Evolutionary conservation across 2,329 filamentous ascomycete species (phyloP).

Genomic region (Lasiodiplodia gonubiensis): DNA sequence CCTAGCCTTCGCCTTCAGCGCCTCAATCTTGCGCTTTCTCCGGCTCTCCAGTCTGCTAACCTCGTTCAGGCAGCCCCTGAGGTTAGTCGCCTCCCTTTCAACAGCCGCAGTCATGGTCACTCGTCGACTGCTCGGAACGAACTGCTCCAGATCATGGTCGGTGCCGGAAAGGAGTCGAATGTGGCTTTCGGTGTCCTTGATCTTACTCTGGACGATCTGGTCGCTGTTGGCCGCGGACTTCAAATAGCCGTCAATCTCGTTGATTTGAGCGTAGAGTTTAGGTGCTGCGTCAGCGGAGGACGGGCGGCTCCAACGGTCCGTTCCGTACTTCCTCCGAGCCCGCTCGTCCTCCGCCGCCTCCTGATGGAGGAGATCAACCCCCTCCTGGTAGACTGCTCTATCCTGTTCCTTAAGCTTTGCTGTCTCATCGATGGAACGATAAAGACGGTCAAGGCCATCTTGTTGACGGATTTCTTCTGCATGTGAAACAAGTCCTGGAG

Average conservation of each 20-base stretch:
- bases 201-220: conserved; percentile 76
- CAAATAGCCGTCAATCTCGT: conserved; percentile 87
- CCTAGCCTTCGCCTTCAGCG: conserved; percentile 77
- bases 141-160: conserved; percentile 82
- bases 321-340: conserved; percentile 79
- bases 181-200: conserved; percentile 74
- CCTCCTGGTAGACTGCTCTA: conserved; percentile 79
- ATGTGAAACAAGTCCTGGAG: conserved; percentile 82
- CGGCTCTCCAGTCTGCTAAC: conserved; percentile 81
- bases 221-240: conserved; percentile 72
- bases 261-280: conserved; percentile 76
- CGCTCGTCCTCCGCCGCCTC: conserved; percentile 85
- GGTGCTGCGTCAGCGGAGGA: conserved; percentile 71
- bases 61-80: conserved; percentile 84
- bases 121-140: conserved; percentile 83
- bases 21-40: conserved; percentile 78
- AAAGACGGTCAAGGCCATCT: conserved; percentile 78
- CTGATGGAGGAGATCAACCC: conserved; percentile 74
- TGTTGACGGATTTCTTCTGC: conserved; percentile 93
- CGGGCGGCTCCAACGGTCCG: conserved; percentile 79
- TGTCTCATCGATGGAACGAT: conserved; percentile 83
- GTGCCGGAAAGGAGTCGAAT: conserved; percentile 78
- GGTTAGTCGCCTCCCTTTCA: conserved; percentile 75
- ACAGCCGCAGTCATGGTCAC: conserved; percentile 80
- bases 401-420: conserved; percentile 87